These are phyloP conservation scores for Cordia subcordata DNA, from an alignment of 257 asterid species.

Conservation along the genomic window DNA sequence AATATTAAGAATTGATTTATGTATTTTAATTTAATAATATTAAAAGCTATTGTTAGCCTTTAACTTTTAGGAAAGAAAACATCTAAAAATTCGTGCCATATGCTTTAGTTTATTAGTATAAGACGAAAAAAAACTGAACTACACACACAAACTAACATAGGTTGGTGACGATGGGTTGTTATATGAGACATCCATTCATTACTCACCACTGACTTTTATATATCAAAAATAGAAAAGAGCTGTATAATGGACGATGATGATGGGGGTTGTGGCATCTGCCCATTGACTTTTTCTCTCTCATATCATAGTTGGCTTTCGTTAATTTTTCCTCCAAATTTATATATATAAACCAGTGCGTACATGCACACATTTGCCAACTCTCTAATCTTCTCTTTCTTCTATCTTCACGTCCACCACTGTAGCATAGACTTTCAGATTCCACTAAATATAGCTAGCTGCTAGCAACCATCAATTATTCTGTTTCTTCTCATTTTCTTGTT, in stretches of 20 bases:
- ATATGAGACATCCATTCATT: background rate
- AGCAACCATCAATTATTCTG: too few relatives aligned
- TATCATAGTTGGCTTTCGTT: background rate
- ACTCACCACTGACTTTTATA: conserved; percentile 14
- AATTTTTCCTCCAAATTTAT: background rate
- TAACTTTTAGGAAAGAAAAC: too few relatives aligned
- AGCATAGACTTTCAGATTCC: background rate
- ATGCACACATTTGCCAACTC: background rate
- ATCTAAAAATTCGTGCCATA: too few relatives aligned
- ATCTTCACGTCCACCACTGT: background rate
- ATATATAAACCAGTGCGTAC: background rate
- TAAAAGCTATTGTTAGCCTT: too few relatives aligned
- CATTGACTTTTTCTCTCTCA: conserved; percentile 17
- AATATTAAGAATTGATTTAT: too few relatives aligned
- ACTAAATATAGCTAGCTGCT: too few relatives aligned
- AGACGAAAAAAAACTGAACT: too few relatives aligned
- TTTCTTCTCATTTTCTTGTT: background rate
- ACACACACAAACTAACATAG: background rate
- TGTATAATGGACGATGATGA: background rate
- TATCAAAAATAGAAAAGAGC: background rate
- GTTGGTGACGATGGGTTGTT: background rate
- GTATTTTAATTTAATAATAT: too few relatives aligned
- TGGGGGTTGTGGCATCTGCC: background rate
- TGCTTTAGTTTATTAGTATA: too few relatives aligned
- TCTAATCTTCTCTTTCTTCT: background rate